A percentile compares a stretch with the other conserved stretches of the same genome.
These are phyloP conservation scores for Dendrothele bispora DNA, from an alignment of 768 basidiomycete species.

Conservation along the genomic window DNA sequence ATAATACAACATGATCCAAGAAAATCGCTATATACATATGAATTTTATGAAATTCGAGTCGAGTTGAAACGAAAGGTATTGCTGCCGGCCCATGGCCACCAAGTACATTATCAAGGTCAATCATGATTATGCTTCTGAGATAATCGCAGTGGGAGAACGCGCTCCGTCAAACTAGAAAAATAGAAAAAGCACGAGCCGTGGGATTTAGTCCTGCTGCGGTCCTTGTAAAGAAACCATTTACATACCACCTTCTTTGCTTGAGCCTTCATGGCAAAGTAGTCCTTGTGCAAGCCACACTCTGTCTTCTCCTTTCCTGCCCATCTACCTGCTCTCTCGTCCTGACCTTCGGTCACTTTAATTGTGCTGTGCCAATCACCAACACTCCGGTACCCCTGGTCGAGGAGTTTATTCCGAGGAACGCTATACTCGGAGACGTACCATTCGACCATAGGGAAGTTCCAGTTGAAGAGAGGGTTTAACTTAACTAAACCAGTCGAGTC, in stretches of 20 bases:
- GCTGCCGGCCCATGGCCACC: no score
- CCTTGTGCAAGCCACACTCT: constrained; percentile 93
- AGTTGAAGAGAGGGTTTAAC: constrained; percentile 89
- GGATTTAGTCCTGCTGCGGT: no score
- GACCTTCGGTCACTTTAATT: constrained; percentile 58
- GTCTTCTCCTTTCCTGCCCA: constrained; percentile 93
- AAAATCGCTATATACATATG: no score
- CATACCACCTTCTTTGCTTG: constrained; percentile 38
- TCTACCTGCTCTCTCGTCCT: constrained; percentile 87
- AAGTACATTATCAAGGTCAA: no score
- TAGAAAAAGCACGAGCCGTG: no score
- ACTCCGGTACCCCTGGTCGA: constrained; percentile 90
- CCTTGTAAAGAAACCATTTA: constrained; percentile 11
- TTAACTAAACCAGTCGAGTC: constrained; percentile 90
- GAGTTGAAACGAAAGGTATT: no score
- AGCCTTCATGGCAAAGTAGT: constrained; percentile 78
- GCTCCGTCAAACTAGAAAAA: no score
- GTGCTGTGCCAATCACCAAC: constrained; percentile 99
- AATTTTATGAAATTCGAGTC: no score
- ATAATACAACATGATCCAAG: no score
- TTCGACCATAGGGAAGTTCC: constrained; percentile 84
- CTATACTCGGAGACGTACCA: constrained; percentile 79
- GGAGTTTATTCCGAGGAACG: constrained; percentile 86
- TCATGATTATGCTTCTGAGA: no score
- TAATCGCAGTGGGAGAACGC: no score